Base-by-base conservation (phyloP, 2,329 filamentous ascomycete genomes). In the Ophiocordyceps camponoti-rufipedis region DNA sequence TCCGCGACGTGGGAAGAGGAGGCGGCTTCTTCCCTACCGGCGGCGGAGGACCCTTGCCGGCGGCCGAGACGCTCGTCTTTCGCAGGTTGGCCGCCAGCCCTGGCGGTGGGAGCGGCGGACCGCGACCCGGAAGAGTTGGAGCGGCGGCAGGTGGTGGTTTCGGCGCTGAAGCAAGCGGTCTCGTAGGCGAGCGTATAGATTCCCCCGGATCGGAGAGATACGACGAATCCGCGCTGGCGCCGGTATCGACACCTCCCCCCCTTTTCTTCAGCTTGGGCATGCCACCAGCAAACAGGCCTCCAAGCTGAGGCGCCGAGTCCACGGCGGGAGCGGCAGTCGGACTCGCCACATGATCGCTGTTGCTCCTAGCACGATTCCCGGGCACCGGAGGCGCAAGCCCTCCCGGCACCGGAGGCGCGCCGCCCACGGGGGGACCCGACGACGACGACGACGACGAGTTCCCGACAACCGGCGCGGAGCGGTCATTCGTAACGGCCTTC, bases 241-340 rank as follows among this genome's bases (percentile, higher is more conserved):
- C 84, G 1, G 84, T 89, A 61, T 86, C 74, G 48, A 89, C 69
- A 38, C 82, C 82, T 43, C 85, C 88, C 46, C 86, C 83, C 3
- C 80, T 74, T 67, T 93, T 95, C 61, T 85, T 84, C 56, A 98
- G 61, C 66, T 95, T 96, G 3, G 91, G 91, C 76, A 96, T 96
- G 35, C 89, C 91, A 33, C 86, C 88, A 1, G 85, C 86, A 58
- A 98, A 94, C 28, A 98, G 62, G 1, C 91, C 91, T 29, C 70
- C 89, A 11, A 96, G 63, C 59, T 95, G 89, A 11, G 87, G 86
- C 43, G 85, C 76, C 18, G 76, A 62, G 19, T 80, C 74, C 52
- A 71, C 62, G 2, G 63, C 64, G 18, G 58, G 54, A 16, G 62
- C 53, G 12, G 58, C 58, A 4, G 62, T 57, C 40, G 70, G 65